These are phyloP conservation scores for Skeletonema grethae DNA, from an alignment of 108 stramenopile genomes.

Conservation along the genomic window DNA sequence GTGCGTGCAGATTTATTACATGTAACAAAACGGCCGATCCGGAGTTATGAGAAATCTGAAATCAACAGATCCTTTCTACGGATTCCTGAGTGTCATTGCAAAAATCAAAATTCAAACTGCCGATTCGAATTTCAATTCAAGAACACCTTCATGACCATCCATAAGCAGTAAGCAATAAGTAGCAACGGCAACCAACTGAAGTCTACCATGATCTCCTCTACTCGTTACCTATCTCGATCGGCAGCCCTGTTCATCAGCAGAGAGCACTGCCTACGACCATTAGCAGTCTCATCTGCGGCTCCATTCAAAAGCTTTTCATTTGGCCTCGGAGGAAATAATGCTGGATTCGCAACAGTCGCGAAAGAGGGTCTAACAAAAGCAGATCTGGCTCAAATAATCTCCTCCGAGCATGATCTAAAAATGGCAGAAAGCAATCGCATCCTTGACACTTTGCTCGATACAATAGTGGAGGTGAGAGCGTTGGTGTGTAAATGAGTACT, in stretches of 20 bases:
- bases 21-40: too few relatives aligned
- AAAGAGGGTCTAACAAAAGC: background rate
- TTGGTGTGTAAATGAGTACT: background rate
- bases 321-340: background rate
- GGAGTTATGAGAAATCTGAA: too few relatives aligned
- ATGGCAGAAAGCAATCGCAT: constrained; percentile 1
- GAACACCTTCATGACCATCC: too few relatives aligned
- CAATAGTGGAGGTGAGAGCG: background rate
- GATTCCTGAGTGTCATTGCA: background rate
- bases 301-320: background rate
- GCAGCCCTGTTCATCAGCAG: background rate
- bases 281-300: background rate
- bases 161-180: too few relatives aligned
- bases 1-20: too few relatives aligned
- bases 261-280: background rate
- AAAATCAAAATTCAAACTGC: too few relatives aligned
- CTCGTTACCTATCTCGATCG: background rate
- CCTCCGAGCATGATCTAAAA: background rate
- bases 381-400: constrained; percentile 2
- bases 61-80: too few relatives aligned
- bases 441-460: background rate
- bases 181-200: too few relatives aligned
- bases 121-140: background rate
- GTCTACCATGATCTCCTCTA: background rate
- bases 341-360: background rate